Evolutionary conservation across 805 yeast genomes (phyloP), one percentile per base, ranked within the genome.

Genomic region (Millerago galiae): DNA sequence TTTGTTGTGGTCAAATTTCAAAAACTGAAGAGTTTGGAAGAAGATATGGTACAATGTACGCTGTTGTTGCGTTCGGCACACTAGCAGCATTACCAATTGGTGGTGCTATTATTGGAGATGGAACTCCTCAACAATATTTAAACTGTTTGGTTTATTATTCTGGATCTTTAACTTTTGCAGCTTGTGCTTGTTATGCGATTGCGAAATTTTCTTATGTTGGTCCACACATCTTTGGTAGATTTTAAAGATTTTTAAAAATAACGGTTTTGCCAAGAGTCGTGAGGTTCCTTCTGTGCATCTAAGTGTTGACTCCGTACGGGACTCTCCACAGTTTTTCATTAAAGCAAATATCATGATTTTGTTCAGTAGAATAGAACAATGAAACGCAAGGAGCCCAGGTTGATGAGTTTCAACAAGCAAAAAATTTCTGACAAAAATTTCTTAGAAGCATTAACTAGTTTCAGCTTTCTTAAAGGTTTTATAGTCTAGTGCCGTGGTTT

Each of bases 1-100:
- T 76, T 3, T 74, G 81, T 49, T 67, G 79, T 46, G 80, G 78
- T 2, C 78, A 77, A 44, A 73, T 79, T 29, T 73, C 79, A 17
- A 71, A 69, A 40, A 68, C 72, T 10, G 72, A 73, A 38, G 70
- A 65, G 42, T 75, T 72, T 56, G 81, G 81, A 26, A 70, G 67
- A 55, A 66, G 77, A 16, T 75, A 74, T 49, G 75, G 80, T 3
- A 72, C 79, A 8, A 71, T 78, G 61, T 81, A 79, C 56, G 73
- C 74, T 34, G 63, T 77, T 50, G 81, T 76, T 13, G 70, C 83
- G 1, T 68, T 78, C 51, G 76, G 71, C 12, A 66, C 69, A 13
- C 57, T 76, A 34, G 63, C 71, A 2, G 68, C 72, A 14, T 62
- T 75, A 24, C 80, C 81, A 10, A 61, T 71, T 17, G 70, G 77